Conservation (phyloP, 768 basidiomycete genomes). For the Tylopilus felleus region DNA sequence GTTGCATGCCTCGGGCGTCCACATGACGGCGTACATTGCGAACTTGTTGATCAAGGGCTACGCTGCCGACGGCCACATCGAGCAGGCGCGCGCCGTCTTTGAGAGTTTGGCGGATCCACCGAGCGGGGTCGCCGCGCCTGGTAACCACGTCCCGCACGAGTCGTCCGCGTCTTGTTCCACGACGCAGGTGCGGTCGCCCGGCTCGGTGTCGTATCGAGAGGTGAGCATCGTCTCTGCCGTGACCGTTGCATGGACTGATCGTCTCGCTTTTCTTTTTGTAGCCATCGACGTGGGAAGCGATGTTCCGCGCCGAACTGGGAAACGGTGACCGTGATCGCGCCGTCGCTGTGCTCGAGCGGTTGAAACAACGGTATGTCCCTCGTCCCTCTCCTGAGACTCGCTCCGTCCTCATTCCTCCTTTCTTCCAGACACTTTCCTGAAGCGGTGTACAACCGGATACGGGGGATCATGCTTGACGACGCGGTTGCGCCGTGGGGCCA, state of each 20-base stretch:
- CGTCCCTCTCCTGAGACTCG: not conserved
- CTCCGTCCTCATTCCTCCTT: not conserved
- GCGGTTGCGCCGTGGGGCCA: conserved; percentile 45
- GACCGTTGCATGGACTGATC: not conserved
- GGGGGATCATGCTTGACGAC: conserved; percentile 76
- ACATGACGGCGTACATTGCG: conserved; percentile 93
- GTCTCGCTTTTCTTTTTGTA: conserved; percentile 19
- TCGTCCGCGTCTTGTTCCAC: conserved; percentile 18
- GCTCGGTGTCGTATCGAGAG: conserved; percentile 38
- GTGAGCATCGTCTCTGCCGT: conserved; percentile 11
- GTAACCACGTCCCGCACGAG: conserved; percentile 81
- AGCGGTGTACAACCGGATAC: conserved; percentile 75
- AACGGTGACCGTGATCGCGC: conserved; percentile 73
- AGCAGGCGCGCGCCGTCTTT: conserved; percentile 72
- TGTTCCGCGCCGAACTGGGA: conserved; percentile 89
- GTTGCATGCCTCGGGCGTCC: conserved; percentile 61
- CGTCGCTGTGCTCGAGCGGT: conserved; percentile 59
- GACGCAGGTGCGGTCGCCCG: conserved; percentile 31
- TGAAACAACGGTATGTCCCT: conserved; percentile 61
- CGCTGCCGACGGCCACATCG: conserved; percentile 65
- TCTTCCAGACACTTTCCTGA: conserved; percentile 58
- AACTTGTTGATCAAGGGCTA: conserved; percentile 63
- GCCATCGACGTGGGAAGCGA: conserved; percentile 94
- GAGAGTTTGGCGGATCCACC: conserved; percentile 78
- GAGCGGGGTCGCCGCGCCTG: conserved; percentile 79